Conservation (phyloP, 1,139 yeast species). For the Scheffersomyces quercinus region DNA sequence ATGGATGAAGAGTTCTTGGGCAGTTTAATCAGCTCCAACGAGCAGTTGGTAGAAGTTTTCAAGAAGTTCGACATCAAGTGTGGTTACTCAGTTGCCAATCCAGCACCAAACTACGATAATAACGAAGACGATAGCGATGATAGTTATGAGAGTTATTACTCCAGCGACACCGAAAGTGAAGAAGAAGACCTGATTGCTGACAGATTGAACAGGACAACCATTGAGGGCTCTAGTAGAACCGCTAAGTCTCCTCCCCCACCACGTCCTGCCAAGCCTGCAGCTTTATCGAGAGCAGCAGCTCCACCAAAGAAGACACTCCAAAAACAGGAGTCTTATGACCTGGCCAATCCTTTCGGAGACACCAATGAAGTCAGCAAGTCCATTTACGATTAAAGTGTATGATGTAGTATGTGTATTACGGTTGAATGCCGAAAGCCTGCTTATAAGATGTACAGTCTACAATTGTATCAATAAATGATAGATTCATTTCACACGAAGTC, state of each 20-base stretch:
- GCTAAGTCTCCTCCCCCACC: constrained; percentile 34
- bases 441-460: too few relatives aligned
- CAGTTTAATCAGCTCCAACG: constrained; percentile 82
- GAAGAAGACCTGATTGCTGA: constrained; percentile 25
- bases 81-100: constrained; percentile 37
- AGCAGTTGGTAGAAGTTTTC: constrained; percentile 75
- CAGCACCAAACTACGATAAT: constrained; percentile 37
- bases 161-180: constrained; percentile 42
- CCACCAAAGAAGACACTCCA: constrained; percentile 11
- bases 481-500: too few relatives aligned
- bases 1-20: constrained; percentile 82
- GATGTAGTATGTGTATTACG: too few relatives aligned
- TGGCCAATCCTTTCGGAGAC: constrained; percentile 74
- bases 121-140: constrained; percentile 29
- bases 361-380: constrained; percentile 44
- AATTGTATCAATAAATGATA: too few relatives aligned
- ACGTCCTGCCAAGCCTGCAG: constrained; percentile 30
- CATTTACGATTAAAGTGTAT: constrained; percentile 15
- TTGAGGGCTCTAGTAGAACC: constrained; percentile 7
- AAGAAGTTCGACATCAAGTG: constrained; percentile 59
- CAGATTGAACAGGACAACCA: constrained; percentile 9
- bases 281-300: constrained; percentile 10
- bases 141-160: constrained; percentile 44
- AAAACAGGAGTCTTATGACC: constrained; percentile 28
- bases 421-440: too few relatives aligned